These are phyloP conservation scores for Echinochloa phyllopogon DNA, from an alignment of 176 grass and related monocot species.

Conservation along the genomic window DNA sequence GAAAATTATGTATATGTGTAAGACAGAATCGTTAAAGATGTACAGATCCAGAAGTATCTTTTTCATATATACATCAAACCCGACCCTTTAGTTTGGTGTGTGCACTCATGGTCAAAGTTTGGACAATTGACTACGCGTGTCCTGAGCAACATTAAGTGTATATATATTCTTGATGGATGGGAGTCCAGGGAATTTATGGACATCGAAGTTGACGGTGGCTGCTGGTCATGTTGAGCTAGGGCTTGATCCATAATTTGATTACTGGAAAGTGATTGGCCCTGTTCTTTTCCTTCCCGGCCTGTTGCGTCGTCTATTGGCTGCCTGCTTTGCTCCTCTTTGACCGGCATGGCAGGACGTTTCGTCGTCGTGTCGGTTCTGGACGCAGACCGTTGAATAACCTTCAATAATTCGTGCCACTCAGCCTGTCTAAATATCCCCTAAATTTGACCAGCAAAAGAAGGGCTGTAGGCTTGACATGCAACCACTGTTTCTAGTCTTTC, in stretches of 20 bases:
- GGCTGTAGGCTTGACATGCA: not conserved
- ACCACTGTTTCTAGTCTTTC: not conserved
- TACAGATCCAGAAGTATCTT: not conserved
- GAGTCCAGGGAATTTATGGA: not conserved
- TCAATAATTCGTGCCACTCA: too few species aligned
- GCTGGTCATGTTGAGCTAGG: not conserved
- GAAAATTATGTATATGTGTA: not conserved
- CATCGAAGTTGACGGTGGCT: not conserved
- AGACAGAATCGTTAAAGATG: not conserved
- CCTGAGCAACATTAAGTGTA: not conserved
- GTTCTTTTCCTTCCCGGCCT: not conserved
- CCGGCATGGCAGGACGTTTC: not conserved
- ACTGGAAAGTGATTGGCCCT: not conserved
- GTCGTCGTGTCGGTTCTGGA: constrained; percentile 6
- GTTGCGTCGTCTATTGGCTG: constrained; percentile 13
- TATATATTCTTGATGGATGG: not conserved
- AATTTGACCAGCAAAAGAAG: not conserved
- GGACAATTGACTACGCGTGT: not conserved
- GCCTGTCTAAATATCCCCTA: not conserved
- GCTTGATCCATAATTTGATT: not conserved
- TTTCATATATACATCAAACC: not conserved
- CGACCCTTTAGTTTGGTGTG: not conserved
- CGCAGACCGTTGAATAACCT: constrained; percentile 14
- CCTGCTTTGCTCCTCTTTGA: not conserved
- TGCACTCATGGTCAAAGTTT: not conserved